Percentiles rank a stretch among this genome's conserved stretches.
Evolutionary conservation across 176 grass and related monocot species (phyloP).

Genomic region (Avena eriantha): DNA sequence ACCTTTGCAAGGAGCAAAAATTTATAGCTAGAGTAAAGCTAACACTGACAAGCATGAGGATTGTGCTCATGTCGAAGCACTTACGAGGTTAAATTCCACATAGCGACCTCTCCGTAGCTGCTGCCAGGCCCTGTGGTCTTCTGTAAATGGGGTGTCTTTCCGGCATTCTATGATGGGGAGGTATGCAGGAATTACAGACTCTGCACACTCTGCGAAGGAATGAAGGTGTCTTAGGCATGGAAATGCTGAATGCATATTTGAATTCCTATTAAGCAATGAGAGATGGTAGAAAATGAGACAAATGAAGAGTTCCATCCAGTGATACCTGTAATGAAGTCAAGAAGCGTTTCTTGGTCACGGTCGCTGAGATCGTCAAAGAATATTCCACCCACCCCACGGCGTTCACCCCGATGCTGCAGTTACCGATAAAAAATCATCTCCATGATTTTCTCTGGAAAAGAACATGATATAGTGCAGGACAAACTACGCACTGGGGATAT

Average conservation of each 20-base stretch:
- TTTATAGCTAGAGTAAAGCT: neutral
- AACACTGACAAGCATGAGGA: neutral
- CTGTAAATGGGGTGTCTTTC: conserved; percentile 67
- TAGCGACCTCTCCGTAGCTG: conserved; percentile 79
- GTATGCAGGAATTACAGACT: conserved; percentile 74
- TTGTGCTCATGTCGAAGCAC: neutral
- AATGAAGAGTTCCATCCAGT: neutral
- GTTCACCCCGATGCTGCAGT: conserved; percentile 69
- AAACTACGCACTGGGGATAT: neutral
- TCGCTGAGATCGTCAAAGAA: conserved; percentile 85
- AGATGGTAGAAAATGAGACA: neutral
- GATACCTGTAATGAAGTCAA: conserved; percentile 63
- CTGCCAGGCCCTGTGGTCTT: conserved; percentile 77
- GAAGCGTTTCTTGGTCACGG: conserved; percentile 69
- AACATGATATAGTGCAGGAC: neutral
- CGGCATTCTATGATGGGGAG: conserved; percentile 71
- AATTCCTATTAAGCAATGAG: neutral
- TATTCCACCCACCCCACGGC: conserved; percentile 77
- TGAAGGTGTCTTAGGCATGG: neutral
- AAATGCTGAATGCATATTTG: neutral
- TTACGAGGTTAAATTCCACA: conserved; percentile 86
- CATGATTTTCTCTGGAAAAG: neutral
- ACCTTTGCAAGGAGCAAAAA: conserved; percentile 48
- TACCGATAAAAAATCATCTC: conserved; percentile 21
- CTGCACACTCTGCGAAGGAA: conserved; percentile 53